These are phyloP conservation scores for Pyricularia pennisetigena DNA, from an alignment of 2,329 filamentous ascomycete genomes.

Conservation along the genomic window DNA sequence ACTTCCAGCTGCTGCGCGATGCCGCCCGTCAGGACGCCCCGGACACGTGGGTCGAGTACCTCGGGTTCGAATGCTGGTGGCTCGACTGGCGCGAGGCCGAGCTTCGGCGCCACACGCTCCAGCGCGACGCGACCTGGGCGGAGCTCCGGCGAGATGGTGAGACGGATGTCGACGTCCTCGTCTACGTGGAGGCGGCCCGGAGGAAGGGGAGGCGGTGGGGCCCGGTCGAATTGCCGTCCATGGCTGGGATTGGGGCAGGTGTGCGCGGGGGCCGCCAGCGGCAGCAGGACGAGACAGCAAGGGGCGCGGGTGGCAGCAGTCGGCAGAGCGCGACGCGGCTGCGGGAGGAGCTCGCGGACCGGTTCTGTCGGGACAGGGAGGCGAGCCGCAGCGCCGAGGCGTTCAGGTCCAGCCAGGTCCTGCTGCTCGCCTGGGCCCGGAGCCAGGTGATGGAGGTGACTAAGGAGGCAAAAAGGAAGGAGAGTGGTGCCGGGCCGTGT, in stretches of 20 bases:
- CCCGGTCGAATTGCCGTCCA: not conserved
- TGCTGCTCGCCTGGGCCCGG: not conserved
- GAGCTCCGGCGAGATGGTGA: not conserved
- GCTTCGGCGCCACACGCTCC: not conserved
- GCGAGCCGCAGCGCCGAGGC: not conserved
- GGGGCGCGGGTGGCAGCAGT: not conserved
- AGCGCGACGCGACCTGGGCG: not conserved
- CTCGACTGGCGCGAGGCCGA: not conserved
- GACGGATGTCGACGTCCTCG: not conserved
- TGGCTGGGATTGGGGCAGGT: not conserved
- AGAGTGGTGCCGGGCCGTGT: not conserved
- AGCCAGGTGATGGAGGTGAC: not conserved
- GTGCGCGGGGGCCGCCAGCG: not conserved
- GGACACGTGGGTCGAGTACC: not conserved
- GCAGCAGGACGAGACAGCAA: not conserved
- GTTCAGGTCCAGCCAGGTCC: not conserved
- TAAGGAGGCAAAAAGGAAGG: not conserved
- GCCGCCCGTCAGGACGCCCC: not conserved
- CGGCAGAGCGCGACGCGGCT: not conserved
- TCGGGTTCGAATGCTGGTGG: conserved; percentile 3
- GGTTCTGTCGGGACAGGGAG: not conserved
- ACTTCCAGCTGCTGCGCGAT: not conserved
- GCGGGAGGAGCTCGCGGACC: not conserved
- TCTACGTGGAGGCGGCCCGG: not conserved
- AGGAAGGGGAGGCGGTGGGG: not conserved